phyloP scores from a whole-genome alignment of 2,329 filamentous ascomycete genomes.

The Aspergillus ibericus region DNA sequence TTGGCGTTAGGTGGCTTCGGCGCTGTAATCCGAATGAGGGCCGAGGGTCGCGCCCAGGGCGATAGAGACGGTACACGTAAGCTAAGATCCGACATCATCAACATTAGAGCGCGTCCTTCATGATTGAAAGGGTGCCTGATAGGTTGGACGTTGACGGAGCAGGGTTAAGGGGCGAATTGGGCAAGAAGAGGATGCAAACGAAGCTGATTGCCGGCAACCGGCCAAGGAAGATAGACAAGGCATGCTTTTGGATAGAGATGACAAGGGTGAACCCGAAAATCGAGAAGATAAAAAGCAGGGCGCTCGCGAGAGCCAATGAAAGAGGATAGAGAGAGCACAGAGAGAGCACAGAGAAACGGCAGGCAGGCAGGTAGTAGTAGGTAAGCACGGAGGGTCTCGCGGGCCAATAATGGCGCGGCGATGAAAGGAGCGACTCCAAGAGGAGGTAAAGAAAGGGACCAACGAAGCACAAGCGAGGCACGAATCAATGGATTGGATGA shows the following conservation, averaged over 20 bases:
- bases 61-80: slow-evolving; percentile 19
- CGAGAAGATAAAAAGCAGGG: slow-evolving; percentile 20
- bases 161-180: slow-evolving; percentile 23
- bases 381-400: slow-evolving; percentile 15
- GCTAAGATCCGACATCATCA: slow-evolving; percentile 42
- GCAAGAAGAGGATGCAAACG: slow-evolving; percentile 25
- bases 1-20: not conserved
- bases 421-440: slow-evolving; percentile 18
- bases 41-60: slow-evolving; percentile 4
- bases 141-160: slow-evolving; percentile 23
- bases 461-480: slow-evolving; percentile 7
- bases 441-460: slow-evolving; percentile 15
- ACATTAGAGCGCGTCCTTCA: slow-evolving; percentile 35
- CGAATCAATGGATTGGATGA: slow-evolving; percentile 13
- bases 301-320: slow-evolving; percentile 18
- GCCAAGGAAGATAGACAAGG: slow-evolving; percentile 15
- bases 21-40: not conserved
- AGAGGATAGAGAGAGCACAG: slow-evolving; percentile 14
- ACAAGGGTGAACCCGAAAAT: slow-evolving; percentile 14
- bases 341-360: slow-evolving; percentile 7
- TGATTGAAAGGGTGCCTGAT: slow-evolving; percentile 20
- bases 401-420: slow-evolving; percentile 21
- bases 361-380: slow-evolving; percentile 5
- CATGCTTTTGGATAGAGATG: slow-evolving; percentile 12
- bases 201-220: slow-evolving; percentile 19